phyloP scores from a whole-genome alignment of 23 red algal genomes.

The Gracilaria domingensis region DNA sequence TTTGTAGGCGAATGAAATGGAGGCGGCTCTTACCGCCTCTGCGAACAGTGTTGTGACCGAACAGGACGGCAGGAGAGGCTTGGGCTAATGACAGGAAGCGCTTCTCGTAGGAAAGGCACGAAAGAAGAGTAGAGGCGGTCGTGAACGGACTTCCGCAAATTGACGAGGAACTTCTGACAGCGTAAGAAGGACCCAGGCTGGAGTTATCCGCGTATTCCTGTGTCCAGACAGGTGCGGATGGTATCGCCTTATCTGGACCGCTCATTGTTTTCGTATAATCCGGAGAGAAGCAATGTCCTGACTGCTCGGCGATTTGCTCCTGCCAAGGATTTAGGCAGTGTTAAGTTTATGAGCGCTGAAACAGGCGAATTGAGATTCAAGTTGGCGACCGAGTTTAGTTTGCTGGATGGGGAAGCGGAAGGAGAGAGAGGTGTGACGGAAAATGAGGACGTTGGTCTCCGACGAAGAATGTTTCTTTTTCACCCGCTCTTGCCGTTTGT shows the following conservation, averaged over 20 bases:
- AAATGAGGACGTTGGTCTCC: constrained; percentile 17
- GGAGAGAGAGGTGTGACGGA: not conserved
- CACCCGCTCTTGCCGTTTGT: constrained; percentile 84
- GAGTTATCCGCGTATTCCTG: constrained; percentile 60
- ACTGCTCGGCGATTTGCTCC: constrained; percentile 48
- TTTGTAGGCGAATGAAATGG: constrained; percentile 51
- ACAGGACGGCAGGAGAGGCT: not conserved
- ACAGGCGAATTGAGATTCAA: constrained; percentile 65
- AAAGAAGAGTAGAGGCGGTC: not conserved
- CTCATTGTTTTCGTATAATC: constrained; percentile 81
- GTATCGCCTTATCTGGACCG: constrained; percentile 81
- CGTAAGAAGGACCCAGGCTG: constrained; percentile 4
- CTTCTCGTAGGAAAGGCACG: not conserved
- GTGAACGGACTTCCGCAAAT: not conserved
- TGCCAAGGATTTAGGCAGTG: constrained; percentile 34
- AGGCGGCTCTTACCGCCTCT: constrained; percentile 31
- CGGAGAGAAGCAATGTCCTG: constrained; percentile 53
- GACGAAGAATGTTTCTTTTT: constrained; percentile 75
- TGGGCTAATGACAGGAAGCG: not conserved
- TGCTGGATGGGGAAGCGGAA: not conserved
- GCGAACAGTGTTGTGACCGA: not conserved
- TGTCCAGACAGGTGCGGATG: constrained; percentile 57
- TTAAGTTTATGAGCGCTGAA: constrained; percentile 75
- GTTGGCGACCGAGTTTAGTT: constrained; percentile 37
- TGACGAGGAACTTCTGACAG: not conserved